phyloP scores from a whole-genome alignment of 2,329 filamentous ascomycete species.

The Claviceps capensis region DNA sequence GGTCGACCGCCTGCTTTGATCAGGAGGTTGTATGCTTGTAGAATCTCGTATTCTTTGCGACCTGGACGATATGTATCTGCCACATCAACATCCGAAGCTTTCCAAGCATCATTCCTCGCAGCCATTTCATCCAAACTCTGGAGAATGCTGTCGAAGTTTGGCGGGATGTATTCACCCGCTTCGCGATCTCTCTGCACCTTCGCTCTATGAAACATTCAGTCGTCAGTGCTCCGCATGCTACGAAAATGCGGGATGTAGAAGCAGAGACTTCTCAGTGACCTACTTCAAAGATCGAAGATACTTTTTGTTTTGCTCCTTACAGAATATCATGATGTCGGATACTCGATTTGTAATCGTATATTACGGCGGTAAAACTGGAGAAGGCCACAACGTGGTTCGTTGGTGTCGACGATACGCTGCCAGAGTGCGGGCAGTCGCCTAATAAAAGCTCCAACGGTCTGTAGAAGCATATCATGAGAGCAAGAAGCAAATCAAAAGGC shows the following conservation, averaged over 20 bases:
- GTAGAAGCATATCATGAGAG: background rate
- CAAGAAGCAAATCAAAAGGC: background rate
- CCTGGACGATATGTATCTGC: background rate
- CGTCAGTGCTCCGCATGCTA: background rate
- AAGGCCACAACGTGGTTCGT: background rate
- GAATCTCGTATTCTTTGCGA: slow-evolving; percentile 4
- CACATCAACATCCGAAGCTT: background rate
- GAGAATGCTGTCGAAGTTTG: slow-evolving; percentile 3
- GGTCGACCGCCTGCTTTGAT: slow-evolving; percentile 2
- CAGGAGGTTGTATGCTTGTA: slow-evolving; percentile 3
- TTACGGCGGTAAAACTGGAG: no score
- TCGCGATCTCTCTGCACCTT: slow-evolving; percentile 3
- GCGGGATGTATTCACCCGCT: slow-evolving; percentile 3
- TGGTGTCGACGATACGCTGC: background rate
- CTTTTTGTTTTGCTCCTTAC: slow-evolving; percentile 3
- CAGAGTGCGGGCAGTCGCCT: background rate
- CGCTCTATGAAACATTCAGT: background rate
- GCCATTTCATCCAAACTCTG: slow-evolving; percentile 5
- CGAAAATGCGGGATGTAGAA: background rate
- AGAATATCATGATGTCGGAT: slow-evolving; percentile 1
- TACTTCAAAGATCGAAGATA: slow-evolving; percentile 5
- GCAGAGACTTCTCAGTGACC: background rate
- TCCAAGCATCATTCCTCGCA: slow-evolving; percentile 1
- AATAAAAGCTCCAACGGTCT: background rate
- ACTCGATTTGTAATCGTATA: background rate